Base-by-base conservation (phyloP, 2,329 filamentous ascomycete species). In the Eurotiales sp. region DNA sequence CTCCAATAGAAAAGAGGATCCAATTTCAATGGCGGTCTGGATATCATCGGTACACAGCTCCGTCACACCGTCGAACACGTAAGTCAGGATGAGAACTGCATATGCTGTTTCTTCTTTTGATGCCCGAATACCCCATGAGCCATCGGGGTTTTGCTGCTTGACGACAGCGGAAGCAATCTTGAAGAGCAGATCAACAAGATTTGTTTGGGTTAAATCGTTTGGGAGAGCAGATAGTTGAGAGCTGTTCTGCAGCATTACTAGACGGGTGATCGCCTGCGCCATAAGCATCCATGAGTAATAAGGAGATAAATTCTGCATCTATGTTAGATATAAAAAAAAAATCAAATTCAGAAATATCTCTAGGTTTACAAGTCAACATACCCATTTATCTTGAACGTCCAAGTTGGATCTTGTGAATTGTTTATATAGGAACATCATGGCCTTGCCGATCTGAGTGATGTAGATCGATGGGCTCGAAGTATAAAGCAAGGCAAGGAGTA, bases 401-500 rank as follows among this genome's bases (percentile, higher is more conserved):
- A 55, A 52, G 39, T 63, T 56, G 1, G 52, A 46, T 7, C 52
- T 48, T 54, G 58, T 61, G 59, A 60, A 64, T 10, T 56, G 55
- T 39, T 62, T 56, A 25, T 60, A 57, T 4, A 67, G 53, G 46
- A 63, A 67, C 10, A 44, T 53, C 23, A 53, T 46, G 12, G 56
- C 51, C 46, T 66, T 70, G 36, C 58, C 53, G 42, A 67, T 64
- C 58, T 63, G 67, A 3, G 55, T 7, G 22, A 2, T 36, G 29
- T 51, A 54, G 22, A 25, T 37, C 11, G 46, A 47, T 25, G 42
- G 41, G 30, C 65, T 54, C 8, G 54, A 50, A 6, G 55, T 52
- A 14, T 59, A 55, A 25, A 70, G 56, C 10, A 70, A 55, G 11
- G 66, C 64, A 29, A 64, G 29, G 3, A 71, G 50, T 11, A 63